Conservation (phyloP, 768 basidiomycete species). For the Amanita phalloides region DNA sequence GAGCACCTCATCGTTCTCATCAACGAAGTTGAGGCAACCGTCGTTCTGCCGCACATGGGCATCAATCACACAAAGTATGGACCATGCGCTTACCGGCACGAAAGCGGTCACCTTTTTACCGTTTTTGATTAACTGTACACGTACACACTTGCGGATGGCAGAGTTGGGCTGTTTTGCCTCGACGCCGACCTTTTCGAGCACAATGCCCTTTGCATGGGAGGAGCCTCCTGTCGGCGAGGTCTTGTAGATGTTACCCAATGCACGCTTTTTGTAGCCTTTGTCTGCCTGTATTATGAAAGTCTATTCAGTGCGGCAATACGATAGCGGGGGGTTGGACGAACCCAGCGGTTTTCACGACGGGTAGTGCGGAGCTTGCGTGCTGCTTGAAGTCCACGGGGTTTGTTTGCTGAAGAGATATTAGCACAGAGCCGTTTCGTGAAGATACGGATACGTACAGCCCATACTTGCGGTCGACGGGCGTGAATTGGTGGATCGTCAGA, state of each 20-base stretch:
- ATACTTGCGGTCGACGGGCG: conserved; percentile 58
- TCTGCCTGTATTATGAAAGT: conserved; percentile 57
- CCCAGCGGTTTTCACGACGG: conserved; percentile 97
- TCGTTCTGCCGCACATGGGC: conserved; percentile 52
- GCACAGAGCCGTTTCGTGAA: conserved; percentile 6
- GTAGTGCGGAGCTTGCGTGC: conserved; percentile 95
- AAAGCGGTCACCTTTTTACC: conserved; percentile 99
- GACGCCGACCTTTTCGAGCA: conserved; percentile 99
- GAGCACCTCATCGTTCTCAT: conserved; percentile 99
- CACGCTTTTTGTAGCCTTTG: conserved; percentile 98
- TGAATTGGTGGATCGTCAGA: conserved; percentile 18
- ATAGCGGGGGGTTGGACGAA: conserved; percentile 16
- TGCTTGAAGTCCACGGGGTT: conserved; percentile 98
- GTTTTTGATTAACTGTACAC: conserved; percentile 99
- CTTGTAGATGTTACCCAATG: conserved; percentile 98
- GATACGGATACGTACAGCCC: conserved; percentile 60
- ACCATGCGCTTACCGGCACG: conserved; percentile 70
- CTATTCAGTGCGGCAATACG: conserved; percentile 8
- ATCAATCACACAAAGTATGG: conserved; percentile 1
- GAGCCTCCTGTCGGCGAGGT: conserved; percentile 99
- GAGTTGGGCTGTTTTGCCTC: conserved; percentile 99
- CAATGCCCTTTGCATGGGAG: conserved; percentile 99
- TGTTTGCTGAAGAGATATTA: conserved; percentile 59
- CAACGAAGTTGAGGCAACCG: conserved; percentile 96
- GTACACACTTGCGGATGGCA: conserved; percentile 99